Evolutionary conservation across 768 basidiomycete species (phyloP).

Genomic region (Tulasnella sp.): DNA sequence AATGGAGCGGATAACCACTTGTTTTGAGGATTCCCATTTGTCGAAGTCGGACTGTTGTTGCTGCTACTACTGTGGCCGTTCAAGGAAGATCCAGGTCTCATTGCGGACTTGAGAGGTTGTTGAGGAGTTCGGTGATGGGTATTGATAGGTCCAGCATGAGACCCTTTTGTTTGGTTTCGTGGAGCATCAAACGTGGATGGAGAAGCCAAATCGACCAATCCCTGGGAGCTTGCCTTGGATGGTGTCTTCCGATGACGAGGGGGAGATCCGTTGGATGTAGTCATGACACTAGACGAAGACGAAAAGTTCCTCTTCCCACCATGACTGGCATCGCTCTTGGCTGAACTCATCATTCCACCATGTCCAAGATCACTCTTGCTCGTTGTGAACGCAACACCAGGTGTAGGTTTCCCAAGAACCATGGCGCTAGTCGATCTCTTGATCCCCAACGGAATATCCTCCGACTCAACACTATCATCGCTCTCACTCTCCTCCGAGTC

Average conservation of each 20-base stretch:
- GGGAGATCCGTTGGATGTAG: too few species aligned
- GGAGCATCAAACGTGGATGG: background rate
- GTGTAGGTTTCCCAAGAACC: too few species aligned
- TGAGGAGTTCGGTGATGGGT: background rate
- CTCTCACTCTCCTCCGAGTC: too few species aligned
- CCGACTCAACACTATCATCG: too few species aligned
- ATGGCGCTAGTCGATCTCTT: too few species aligned
- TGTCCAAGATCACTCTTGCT: too few species aligned
- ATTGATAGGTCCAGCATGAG: background rate
- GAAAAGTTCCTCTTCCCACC: background rate
- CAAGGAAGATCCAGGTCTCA: background rate
- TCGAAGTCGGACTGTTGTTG: background rate
- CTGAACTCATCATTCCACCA: too few species aligned
- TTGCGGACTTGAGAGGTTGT: background rate
- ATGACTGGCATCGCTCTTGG: background rate
- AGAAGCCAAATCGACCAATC: background rate
- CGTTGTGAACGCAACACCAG: too few species aligned
- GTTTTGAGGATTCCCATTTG: background rate
- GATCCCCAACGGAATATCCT: too few species aligned
- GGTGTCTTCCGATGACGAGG: background rate
- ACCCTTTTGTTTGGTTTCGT: background rate
- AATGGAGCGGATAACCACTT: background rate
- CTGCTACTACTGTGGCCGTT: background rate
- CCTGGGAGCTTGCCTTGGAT: constrained; percentile 5
- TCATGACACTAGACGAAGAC: constrained; percentile 9